These are phyloP conservation scores for Gloeophyllum trabeum DNA, from an alignment of 768 basidiomycete species.

Conservation along the genomic window DNA sequence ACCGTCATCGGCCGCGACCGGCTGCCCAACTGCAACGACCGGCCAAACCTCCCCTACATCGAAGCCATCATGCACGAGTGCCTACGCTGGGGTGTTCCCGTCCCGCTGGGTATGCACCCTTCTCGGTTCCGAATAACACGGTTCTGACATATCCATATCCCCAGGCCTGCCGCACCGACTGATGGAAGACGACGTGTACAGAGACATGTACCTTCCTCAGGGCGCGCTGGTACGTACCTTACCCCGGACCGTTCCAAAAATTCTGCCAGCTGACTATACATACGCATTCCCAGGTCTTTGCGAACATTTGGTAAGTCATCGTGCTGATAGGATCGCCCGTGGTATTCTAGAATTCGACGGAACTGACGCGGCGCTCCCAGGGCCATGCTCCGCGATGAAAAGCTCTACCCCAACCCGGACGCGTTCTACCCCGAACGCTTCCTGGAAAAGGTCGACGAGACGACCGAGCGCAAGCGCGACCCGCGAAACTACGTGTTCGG, in stretches of 20 bases:
- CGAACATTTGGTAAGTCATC: conserved; percentile 17
- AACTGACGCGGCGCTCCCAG: too few species aligned
- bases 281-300: conserved; percentile 2
- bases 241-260: not conserved
- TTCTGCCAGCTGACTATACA: not conserved
- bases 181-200: conserved; percentile 16
- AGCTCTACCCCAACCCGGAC: conserved; percentile 13
- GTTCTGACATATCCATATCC: not conserved
- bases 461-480: conserved; percentile 5
- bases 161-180: conserved; percentile 15
- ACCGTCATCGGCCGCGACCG: conserved; percentile 11
- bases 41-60: conserved; percentile 13
- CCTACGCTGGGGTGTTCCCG: conserved; percentile 17
- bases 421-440: conserved; percentile 19
- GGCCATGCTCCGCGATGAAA: conserved; percentile 18
- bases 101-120: conserved; percentile 9
- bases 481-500: conserved; percentile 3
- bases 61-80: conserved; percentile 12
- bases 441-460: conserved; percentile 7
- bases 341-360: not conserved
- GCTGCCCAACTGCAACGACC: conserved; percentile 16
- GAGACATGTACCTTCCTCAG: conserved; percentile 15
- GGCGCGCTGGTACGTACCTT: conserved; percentile 13
- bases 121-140: not conserved
- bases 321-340: conserved; percentile 8